Base-by-base conservation (phyloP, 371 early-diverging fungal genomes). In the Apophysomyces sp. region DNA sequence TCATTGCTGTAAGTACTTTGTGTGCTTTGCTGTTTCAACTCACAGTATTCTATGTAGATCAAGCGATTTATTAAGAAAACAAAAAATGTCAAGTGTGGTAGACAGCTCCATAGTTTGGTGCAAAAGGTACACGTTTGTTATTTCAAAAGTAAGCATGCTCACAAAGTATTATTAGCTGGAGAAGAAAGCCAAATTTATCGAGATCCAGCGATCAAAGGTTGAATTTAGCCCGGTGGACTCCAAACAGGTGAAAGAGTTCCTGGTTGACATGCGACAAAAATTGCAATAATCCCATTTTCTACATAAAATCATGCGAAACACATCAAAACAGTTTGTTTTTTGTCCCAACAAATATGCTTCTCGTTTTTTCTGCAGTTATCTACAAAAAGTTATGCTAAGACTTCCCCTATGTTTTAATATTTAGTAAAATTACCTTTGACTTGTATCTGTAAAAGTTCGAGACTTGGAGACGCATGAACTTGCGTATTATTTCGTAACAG, bases 41-140 rank as follows among this genome's bases (percentile, higher is more conserved):
- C 24, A 21, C 16, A 21, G 56, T 7, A 26, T 41, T 11, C 34
- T 61, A 11, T 24, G 28, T 60, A 84, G 77, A 70, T 88, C 60
- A 86, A 84, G 62, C 77, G 89, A 37, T 84, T 81, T 49, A 71
- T 82, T 39, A 88, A 88, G 55, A 78, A 82, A 62, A 78, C 83
- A 29, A 76, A 71, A 36, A 84, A 92, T 72, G 61, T 87, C 40
- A 87, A 88, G 61, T 81, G 89, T 52, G 89, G 87, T 37, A 90
- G 91, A 66, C 87, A 91, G 72, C 68, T 94, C 52, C 85, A 85
- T 18, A 82, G 82, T 21, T 72, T 95, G 52, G 80, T 90, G 18
- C 93, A 93, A 57, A 95, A 91, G 84, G 75, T 72, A 76, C n/a
- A n/a, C n/a, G n/a, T n/a, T n/a, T 56, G 15, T 16, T 41, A 52